These are phyloP conservation scores for Hypseocharis bilobata DNA, from an alignment of 441 rosid genomes.

Conservation along the genomic window DNA sequence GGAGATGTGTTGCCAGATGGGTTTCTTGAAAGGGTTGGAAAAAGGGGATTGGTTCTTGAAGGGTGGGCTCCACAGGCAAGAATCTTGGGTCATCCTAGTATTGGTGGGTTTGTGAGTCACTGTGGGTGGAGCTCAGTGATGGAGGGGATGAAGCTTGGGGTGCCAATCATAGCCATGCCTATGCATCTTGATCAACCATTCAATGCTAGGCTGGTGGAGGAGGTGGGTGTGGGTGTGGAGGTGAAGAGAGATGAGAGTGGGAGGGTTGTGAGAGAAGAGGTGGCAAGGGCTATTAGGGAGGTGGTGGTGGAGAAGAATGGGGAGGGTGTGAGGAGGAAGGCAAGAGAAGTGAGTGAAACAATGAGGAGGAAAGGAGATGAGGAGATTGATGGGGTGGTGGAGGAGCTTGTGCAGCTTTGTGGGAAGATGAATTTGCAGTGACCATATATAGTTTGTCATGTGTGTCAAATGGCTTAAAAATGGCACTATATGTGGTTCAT, in stretches of 20 bases:
- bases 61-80: constrained; percentile 28
- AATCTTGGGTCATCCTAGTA: constrained; percentile 19
- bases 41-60: constrained; percentile 17
- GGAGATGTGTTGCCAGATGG: constrained; percentile 21
- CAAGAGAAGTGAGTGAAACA: constrained; percentile 21
- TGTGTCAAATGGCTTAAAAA: no score
- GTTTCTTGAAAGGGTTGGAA: constrained; percentile 20
- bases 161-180: constrained; percentile 30
- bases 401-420: constrained; percentile 17
- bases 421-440: no score
- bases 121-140: constrained; percentile 34
- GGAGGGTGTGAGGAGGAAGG: constrained; percentile 26
- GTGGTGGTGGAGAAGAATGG: constrained; percentile 24
- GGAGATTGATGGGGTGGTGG: constrained; percentile 24
- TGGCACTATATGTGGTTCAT: no score
- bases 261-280: constrained; percentile 21
- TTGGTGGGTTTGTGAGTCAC: constrained; percentile 31
- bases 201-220: constrained; percentile 27
- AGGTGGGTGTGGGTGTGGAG: constrained; percentile 30
- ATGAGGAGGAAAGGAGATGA: constrained; percentile 27
- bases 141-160: constrained; percentile 28
- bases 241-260: constrained; percentile 25
- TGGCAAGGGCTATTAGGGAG: constrained; percentile 25
- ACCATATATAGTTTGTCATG: no score
- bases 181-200: constrained; percentile 33